These are phyloP conservation scores for Rhynchosporium agropyri DNA, from an alignment of 2,329 filamentous ascomycete genomes.

Conservation along the genomic window DNA sequence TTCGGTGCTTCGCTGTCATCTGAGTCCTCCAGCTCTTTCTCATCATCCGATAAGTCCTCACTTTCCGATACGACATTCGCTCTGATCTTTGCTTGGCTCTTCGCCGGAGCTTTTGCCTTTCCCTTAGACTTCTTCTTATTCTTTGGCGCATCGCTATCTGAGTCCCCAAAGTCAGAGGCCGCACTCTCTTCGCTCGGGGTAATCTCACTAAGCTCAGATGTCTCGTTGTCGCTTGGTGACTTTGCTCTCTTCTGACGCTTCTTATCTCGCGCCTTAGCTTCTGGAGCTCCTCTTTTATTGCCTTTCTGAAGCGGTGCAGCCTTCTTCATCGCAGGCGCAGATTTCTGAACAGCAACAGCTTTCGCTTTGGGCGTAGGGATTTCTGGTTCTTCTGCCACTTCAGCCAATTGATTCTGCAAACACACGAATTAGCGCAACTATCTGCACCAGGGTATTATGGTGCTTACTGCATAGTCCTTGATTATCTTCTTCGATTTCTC, in stretches of 20 bases:
- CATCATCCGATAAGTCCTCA: constrained; percentile 30
- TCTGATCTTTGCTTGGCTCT: constrained; percentile 26
- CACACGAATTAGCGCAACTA: constrained; percentile 13
- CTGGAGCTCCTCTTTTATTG: constrained; percentile 45
- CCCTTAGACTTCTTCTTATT: constrained; percentile 24
- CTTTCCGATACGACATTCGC: constrained; percentile 29
- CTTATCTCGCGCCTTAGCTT: constrained; percentile 44
- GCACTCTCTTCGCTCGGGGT: constrained; percentile 21
- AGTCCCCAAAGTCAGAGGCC: constrained; percentile 24
- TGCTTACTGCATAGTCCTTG: constrained; percentile 55
- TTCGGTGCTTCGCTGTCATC: constrained; percentile 21
- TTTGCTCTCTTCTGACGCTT: constrained; percentile 41
- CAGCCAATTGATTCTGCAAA: constrained; percentile 25
- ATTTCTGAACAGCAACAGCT: constrained; percentile 23
- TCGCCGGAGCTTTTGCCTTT: constrained; percentile 20
- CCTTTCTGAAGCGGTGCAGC: constrained; percentile 37
- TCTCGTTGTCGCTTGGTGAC: constrained; percentile 33
- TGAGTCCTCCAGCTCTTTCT: constrained; percentile 4
- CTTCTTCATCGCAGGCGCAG: constrained; percentile 53
- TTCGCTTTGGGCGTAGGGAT: constrained; percentile 18
- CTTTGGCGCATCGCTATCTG: constrained; percentile 24
- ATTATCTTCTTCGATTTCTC: constrained; percentile 60
- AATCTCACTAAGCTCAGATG: constrained; percentile 21
- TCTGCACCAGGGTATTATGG: neutral
- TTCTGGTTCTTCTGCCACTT: constrained; percentile 23